phyloP scores from a whole-genome alignment of 495 filamentous ascomycete species.

The Venustampulla echinocandica region DNA sequence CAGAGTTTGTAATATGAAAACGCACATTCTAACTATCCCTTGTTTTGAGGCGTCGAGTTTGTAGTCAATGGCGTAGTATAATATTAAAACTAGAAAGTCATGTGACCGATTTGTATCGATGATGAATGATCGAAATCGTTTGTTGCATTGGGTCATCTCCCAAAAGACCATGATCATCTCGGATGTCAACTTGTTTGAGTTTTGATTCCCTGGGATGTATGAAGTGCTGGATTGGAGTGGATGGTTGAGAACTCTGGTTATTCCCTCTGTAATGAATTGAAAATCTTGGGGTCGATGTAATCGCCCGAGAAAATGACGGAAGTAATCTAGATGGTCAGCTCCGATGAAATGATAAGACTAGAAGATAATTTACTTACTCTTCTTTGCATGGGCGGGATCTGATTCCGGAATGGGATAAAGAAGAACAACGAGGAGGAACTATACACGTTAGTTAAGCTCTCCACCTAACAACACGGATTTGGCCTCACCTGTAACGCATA shows the following conservation, averaged over 20 bases:
- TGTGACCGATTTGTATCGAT: slow-evolving; percentile 90
- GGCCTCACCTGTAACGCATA: slow-evolving; percentile 62
- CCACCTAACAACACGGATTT: background rate
- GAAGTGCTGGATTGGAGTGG: slow-evolving; percentile 81
- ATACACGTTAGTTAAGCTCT: background rate
- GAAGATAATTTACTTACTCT: slow-evolving; percentile 53
- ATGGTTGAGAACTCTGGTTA: slow-evolving; percentile 88
- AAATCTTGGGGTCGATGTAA: slow-evolving; percentile 94
- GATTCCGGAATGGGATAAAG: slow-evolving; percentile 87
- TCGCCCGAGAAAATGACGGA: slow-evolving; percentile 52
- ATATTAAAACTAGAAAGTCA: slow-evolving; percentile 82
- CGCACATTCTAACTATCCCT: slow-evolving; percentile 90
- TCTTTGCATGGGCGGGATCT: slow-evolving; percentile 46
- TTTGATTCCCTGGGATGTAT: slow-evolving; percentile 82
- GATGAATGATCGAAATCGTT: slow-evolving; percentile 92
- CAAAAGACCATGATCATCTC: slow-evolving; percentile 98
- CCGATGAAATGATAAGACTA: background rate
- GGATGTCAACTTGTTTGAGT: slow-evolving; percentile 76
- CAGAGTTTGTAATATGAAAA: slow-evolving; percentile 90
- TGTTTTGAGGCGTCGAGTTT: slow-evolving; percentile 80
- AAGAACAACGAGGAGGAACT: slow-evolving; percentile 72
- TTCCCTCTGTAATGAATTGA: slow-evolving; percentile 93
- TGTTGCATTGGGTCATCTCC: slow-evolving; percentile 97
- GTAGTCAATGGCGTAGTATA: slow-evolving; percentile 89
- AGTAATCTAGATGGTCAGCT: slow-evolving; percentile 16